Evolutionary conservation across 2,329 filamentous ascomycete genomes (phyloP).

Genomic region (Cladosporium sp.): DNA sequence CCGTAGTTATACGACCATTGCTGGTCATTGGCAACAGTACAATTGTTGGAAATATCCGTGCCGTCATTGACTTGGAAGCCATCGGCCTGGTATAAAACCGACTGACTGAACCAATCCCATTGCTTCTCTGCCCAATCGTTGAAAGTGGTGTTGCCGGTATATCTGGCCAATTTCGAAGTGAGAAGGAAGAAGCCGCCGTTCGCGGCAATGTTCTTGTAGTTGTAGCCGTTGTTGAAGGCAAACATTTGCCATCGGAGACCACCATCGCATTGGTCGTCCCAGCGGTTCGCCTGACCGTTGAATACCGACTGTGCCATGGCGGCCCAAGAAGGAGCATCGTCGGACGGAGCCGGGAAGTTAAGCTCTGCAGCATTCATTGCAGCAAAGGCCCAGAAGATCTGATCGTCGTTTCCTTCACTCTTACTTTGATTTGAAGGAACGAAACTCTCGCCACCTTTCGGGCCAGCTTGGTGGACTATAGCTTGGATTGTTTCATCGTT

Average conservation of each 20-base stretch:
- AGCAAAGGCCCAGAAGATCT: constrained; percentile 59
- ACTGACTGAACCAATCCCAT: constrained; percentile 41
- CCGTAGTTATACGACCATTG: constrained; percentile 50
- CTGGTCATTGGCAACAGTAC: constrained; percentile 46
- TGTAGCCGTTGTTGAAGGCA: constrained; percentile 51
- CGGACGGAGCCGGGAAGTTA: constrained; percentile 45
- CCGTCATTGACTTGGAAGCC: constrained; percentile 51
- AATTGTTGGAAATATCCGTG: constrained; percentile 48
- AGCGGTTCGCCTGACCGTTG: constrained; percentile 40
- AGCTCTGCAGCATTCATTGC: constrained; percentile 57
- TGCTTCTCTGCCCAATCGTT: constrained; percentile 60
- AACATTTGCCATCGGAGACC: constrained; percentile 44
- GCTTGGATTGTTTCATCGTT: constrained; percentile 59
- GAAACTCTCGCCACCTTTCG: constrained; percentile 56
- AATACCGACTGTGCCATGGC: constrained; percentile 46
- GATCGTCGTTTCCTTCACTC: constrained; percentile 54
- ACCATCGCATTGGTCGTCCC: constrained; percentile 42
- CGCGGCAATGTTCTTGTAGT: constrained; percentile 52
- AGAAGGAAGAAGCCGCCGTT: constrained; percentile 55
- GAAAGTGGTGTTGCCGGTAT: constrained; percentile 55
- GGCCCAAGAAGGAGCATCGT: constrained; percentile 44
- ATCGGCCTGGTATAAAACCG: constrained; percentile 41
- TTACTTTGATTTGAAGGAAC: constrained; percentile 51
- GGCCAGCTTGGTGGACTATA: constrained; percentile 59
- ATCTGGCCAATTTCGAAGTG: constrained; percentile 42